Base-by-base conservation (phyloP, 768 basidiomycete genomes). In the Amanita rubescens region DNA sequence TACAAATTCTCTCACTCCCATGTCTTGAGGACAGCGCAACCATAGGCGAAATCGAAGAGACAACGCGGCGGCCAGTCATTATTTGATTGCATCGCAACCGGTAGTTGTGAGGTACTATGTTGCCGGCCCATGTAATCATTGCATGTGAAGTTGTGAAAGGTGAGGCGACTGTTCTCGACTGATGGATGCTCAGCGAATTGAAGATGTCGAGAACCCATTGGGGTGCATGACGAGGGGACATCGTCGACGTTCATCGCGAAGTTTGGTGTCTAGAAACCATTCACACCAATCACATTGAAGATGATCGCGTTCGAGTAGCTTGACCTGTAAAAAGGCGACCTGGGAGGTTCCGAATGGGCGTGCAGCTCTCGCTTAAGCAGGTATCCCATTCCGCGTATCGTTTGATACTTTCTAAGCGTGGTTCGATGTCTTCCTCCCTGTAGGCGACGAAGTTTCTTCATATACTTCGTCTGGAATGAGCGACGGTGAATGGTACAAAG, bases 21-120 rank as follows among this genome's bases (percentile, higher is more conserved):
- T 19, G 59, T 58, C n/a, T 58, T 60, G 54, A 60, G 57, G 52
- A 32, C 47, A 48, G 58, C 58, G 57, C 56, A 55, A 45, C 58
- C 58, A 49, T 59, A 59, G 17, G 58, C 56, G 33, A 59, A 38
- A 17, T 59, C 56, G 47, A 59, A 57, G 53, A 59, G 54, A 38
- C 57, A 45, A 49, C 47, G 54, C 10, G 54, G 58, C 42, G 58
- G 58, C 56, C 56, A 57, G 10, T 55, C 46, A 55, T 53, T 32
- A 49, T 47, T n/a, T n/a, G 19, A 52, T 55, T 25, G 44, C 50
- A 49, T 53, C 37, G 54, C 58, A 59, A 51, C 58, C 32, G 53
- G n/a, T n/a, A 59, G 50, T 59, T 59, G 50, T 57, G 58, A 57
- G 58, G 58, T 47, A 49, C 56, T 20, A 49, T 3, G 17, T n/a